Evolutionary conservation across 75 land plant species (phyloP).

Genomic region (Cunninghamia lanceolata): DNA sequence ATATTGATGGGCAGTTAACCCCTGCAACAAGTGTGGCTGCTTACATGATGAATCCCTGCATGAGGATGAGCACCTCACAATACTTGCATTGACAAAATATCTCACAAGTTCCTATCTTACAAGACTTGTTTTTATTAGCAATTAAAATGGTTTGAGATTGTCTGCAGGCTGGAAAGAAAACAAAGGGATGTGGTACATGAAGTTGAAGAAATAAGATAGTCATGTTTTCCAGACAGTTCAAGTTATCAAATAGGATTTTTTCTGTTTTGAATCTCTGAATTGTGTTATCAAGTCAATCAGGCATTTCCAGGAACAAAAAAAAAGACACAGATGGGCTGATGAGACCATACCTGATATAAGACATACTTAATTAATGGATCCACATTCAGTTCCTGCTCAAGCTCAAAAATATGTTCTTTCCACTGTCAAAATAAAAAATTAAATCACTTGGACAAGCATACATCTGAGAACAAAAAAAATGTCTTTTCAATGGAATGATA

Average conservation of each 20-base stretch:
- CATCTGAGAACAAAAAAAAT: not conserved
- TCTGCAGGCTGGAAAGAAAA: not conserved
- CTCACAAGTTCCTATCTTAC: too few species aligned
- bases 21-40: too few species aligned
- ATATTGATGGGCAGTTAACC: too few species aligned
- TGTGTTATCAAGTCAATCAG: not conserved
- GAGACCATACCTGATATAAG: constrained; percentile 17
- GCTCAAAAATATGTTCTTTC: constrained; percentile 29
- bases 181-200: not conserved
- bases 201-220: not conserved
- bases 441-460: not conserved
- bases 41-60: too few species aligned
- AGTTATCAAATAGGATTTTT: not conserved
- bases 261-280: not conserved
- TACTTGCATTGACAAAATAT: too few species aligned
- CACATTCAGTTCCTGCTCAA: constrained; percentile 22
- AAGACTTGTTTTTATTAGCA: too few species aligned
- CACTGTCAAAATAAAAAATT: constrained; percentile 11
- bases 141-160: not conserved
- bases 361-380: constrained; percentile 35
- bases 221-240: not conserved
- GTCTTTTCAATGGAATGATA: not conserved
- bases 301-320: not conserved
- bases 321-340: not conserved
- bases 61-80: too few species aligned